A percentile compares a stretch with the other conserved stretches of the same genome.
Evolutionary conservation across 2,329 filamentous ascomycete genomes (phyloP).

Genomic region (Xylariaceae sp.): DNA sequence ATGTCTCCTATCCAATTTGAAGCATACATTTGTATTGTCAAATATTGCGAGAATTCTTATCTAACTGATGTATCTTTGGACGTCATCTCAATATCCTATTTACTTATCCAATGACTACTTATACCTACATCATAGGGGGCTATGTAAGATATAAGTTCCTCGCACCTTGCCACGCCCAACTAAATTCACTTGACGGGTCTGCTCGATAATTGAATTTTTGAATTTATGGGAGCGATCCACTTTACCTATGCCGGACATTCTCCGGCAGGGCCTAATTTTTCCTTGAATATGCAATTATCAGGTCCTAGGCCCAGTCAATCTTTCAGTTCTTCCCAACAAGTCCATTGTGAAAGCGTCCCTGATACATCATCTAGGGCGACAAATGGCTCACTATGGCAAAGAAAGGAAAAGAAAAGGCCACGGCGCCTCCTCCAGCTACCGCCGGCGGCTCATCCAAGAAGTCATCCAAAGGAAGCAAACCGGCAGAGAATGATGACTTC

Average conservation of each 20-base stretch:
- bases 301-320: neutral
- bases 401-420: slow-evolving; percentile 56
- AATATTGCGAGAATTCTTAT: no score
- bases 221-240: no score
- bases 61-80: no score
- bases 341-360: neutral
- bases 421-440: slow-evolving; percentile 40
- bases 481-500: slow-evolving; percentile 47
- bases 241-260: slow-evolving; percentile 4
- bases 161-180: no score
- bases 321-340: slow-evolving; percentile 1
- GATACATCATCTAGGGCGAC: neutral
- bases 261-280: slow-evolving; percentile 10
- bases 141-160: no score
- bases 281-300: neutral
- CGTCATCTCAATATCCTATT: no score
- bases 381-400: slow-evolving; percentile 49
- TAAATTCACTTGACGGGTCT: no score
- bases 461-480: slow-evolving; percentile 38
- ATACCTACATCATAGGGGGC: no score
- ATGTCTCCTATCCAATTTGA: no score
- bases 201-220: no score
- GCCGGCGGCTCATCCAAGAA: slow-evolving; percentile 38
- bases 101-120: no score
- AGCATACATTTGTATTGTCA: no score